A percentile compares a stretch with the other conserved stretches of the same genome.
Conservation (phyloP, 768 basidiomycete species). For the Leccinum sublutescens region DNA sequence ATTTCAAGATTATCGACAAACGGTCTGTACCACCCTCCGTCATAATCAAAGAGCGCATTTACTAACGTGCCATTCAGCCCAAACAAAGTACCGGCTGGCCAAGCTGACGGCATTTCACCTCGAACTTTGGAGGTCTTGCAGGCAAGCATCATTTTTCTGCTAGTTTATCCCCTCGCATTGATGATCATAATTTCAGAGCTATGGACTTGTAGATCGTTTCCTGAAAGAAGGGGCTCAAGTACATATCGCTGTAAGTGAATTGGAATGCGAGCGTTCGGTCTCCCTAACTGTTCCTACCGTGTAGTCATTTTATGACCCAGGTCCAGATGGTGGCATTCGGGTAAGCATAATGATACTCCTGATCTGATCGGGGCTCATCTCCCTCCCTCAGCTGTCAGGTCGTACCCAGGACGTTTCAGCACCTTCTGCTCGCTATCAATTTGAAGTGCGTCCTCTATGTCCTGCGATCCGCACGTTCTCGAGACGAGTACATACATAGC, state of each 20-base stretch:
- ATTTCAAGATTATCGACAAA: slow-evolving; percentile 41
- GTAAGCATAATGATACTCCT: slow-evolving; percentile 28
- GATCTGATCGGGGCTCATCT: background rate
- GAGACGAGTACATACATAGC: slow-evolving; percentile 14
- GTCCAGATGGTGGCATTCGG: slow-evolving; percentile 57
- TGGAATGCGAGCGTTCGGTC: background rate
- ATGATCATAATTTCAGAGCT: slow-evolving; percentile 48
- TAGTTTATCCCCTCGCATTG: background rate
- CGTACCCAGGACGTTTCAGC: slow-evolving; percentile 60
- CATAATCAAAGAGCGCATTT: background rate
- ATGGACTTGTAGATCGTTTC: slow-evolving; percentile 65
- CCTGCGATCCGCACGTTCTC: background rate
- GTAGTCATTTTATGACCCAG: slow-evolving; percentile 76
- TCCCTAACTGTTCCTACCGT: background rate
- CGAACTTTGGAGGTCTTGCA: slow-evolving; percentile 45
- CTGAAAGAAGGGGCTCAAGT: slow-evolving; percentile 62
- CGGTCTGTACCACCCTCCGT: slow-evolving; percentile 24
- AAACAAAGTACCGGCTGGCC: slow-evolving; percentile 20
- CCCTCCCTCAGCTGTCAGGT: slow-evolving; percentile 49
- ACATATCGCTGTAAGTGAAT: slow-evolving; percentile 56
- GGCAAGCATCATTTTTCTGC: slow-evolving; percentile 20
- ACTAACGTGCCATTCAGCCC: slow-evolving; percentile 11
- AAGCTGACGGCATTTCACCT: slow-evolving; percentile 30
- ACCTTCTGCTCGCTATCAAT: slow-evolving; percentile 64
- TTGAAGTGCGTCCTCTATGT: slow-evolving; percentile 46